phyloP scores from a whole-genome alignment of 2,329 filamentous ascomycete species.

The Coniochaeta ligniaria region DNA sequence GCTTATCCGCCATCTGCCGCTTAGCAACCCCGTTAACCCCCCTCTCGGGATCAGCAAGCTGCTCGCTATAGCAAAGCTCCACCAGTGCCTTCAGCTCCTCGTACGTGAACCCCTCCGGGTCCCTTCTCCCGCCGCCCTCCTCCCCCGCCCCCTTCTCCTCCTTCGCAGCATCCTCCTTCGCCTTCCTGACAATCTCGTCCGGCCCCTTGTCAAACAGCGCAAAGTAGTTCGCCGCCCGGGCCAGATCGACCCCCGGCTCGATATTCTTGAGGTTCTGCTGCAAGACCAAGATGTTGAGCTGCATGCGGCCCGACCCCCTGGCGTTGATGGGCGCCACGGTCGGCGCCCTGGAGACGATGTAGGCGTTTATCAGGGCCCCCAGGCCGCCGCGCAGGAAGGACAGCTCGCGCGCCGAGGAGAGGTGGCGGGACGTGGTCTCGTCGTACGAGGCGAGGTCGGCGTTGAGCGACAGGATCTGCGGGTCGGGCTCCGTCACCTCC shows the following conservation, averaged over 20 bases:
- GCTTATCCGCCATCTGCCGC: slow-evolving; percentile 62
- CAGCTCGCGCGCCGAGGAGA: slow-evolving; percentile 60
- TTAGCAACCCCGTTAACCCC: slow-evolving; percentile 61
- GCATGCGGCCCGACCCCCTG: slow-evolving; percentile 78
- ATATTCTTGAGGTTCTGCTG: slow-evolving; percentile 97
- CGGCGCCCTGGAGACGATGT: slow-evolving; percentile 65
- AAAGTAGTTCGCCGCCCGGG: slow-evolving; percentile 60
- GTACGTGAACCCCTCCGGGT: slow-evolving; percentile 46
- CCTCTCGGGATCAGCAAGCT: slow-evolving; percentile 57
- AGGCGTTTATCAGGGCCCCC: slow-evolving; percentile 68
- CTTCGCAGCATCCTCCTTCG: slow-evolving; percentile 36
- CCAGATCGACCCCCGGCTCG: slow-evolving; percentile 60
- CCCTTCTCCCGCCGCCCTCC: slow-evolving; percentile 13
- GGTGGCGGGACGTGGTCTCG: slow-evolving; percentile 66
- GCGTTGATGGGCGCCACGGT: slow-evolving; percentile 77
- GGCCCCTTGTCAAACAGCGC: slow-evolving; percentile 59
- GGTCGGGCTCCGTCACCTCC: slow-evolving; percentile 69
- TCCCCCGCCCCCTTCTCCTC: slow-evolving; percentile 24
- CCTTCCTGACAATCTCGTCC: slow-evolving; percentile 57
- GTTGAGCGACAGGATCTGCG: slow-evolving; percentile 76
- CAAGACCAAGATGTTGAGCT: slow-evolving; percentile 87
- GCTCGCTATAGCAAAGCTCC: slow-evolving; percentile 63
- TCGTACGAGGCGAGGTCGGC: slow-evolving; percentile 81
- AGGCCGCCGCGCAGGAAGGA: slow-evolving; percentile 72
- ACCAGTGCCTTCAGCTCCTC: slow-evolving; percentile 60